Base-by-base conservation (phyloP, 2,329 filamentous ascomycete species). In the Fusarium nurragi region DNA sequence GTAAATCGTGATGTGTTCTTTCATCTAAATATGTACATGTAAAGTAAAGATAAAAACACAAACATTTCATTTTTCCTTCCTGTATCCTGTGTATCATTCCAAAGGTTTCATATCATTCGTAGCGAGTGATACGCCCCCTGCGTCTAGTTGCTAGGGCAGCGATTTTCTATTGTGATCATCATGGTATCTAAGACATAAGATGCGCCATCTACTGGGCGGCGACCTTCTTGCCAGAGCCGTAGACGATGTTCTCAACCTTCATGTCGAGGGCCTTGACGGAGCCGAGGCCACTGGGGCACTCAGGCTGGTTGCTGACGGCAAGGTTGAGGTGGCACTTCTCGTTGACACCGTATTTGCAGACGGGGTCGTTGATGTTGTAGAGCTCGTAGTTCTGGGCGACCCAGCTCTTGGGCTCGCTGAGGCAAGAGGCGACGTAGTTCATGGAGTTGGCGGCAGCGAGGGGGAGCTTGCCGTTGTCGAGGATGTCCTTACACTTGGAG, bases 371-470 rank as follows among this genome's bases (percentile, higher is more conserved):
- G 46, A 86, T 82, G 76, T 88, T 86, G 76, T 80, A 81, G 18
- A 86, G 77, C 45, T 78, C 73, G 73, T 84, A 76, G 76, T 87
- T 85, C 66, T 81, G 74, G 58, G 77, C 83, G 40, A 85, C 80
- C 79, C 81, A 86, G 76, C 77, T 84, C 68, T 77, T 73, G 32
- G 76, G 70, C 63, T 80, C 67, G 14, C 71, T 73, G 13, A 85
- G 75, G 72, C 84, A 86, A 59, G 75, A 77, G 48, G 79, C 72
- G 9, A 86, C 70, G 64, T 79, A 86, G 75, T 84, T 82, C 78
- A 87, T 86, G 76, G 81, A 83, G 80, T 86, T 86, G 69, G 83
- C 72, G 4, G 84, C 85, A 48, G 79, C 80, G 44, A 88, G 80
- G 8, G 85, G 81, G 34, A 88, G 77, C 76, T 83, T 84, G 74